Conservation (phyloP, 495 filamentous ascomycete species). For the Hypoxylon fragiforme region DNA sequence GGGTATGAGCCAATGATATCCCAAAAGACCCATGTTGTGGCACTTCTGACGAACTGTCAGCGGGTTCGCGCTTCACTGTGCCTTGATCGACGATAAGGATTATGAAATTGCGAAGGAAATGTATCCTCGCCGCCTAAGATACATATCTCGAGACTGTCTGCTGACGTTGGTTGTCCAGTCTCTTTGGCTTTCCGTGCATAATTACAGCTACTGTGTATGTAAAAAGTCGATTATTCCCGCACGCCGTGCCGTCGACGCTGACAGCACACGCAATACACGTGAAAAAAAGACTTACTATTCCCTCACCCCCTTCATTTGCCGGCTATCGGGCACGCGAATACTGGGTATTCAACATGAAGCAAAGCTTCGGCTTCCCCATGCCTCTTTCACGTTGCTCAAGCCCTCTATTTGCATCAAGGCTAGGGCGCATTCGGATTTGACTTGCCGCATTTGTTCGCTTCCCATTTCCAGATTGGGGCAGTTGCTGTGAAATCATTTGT, state of each 20-base stretch:
- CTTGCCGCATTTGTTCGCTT: slow-evolving; percentile 38
- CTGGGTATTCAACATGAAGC: slow-evolving; percentile 23
- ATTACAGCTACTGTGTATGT: slow-evolving; percentile 1
- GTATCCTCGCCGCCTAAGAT: not conserved
- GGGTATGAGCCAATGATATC: slow-evolving; percentile 20
- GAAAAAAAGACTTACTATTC: slow-evolving; percentile 2
- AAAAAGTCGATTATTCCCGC: not conserved
- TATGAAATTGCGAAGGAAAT: slow-evolving; percentile 2
- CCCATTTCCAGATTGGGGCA: slow-evolving; percentile 36
- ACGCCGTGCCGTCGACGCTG: not conserved
- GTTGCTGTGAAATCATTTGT: slow-evolving; percentile 28
- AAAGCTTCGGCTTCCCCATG: slow-evolving; percentile 7
- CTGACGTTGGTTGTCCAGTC: not conserved
- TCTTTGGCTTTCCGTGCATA: not conserved
- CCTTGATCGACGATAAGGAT: slow-evolving; percentile 34
- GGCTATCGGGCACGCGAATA: slow-evolving; percentile 5
- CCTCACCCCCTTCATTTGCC: slow-evolving; percentile 21
- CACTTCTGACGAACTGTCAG: slow-evolving; percentile 31
- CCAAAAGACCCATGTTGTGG: slow-evolving; percentile 6
- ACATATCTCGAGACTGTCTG: not conserved
- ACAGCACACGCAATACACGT: slow-evolving; percentile 7
- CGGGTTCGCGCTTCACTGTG: slow-evolving; percentile 26
- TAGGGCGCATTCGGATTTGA: slow-evolving; percentile 18
- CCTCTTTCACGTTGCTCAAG: slow-evolving; percentile 28
- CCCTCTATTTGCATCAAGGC: slow-evolving; percentile 25